phyloP scores from a whole-genome alignment of 2,329 filamentous ascomycete genomes.

The Diplodia seriata region DNA sequence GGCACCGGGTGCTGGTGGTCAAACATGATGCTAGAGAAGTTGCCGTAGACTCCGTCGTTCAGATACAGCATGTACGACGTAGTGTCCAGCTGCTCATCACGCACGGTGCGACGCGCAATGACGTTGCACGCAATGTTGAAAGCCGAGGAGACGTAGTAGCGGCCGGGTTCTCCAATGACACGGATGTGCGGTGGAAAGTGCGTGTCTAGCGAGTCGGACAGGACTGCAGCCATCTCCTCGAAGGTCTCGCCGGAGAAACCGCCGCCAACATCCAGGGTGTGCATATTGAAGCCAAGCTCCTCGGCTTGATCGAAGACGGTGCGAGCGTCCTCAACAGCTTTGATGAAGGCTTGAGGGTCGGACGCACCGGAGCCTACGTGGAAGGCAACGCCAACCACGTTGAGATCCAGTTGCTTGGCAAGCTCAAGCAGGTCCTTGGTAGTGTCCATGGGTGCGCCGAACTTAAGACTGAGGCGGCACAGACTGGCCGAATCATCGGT shows the following conservation, averaged over 20 bases:
- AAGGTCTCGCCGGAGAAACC: constrained; percentile 93
- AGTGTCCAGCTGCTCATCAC: constrained; percentile 68
- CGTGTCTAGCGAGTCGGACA: constrained; percentile 80
- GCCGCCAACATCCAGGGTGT: constrained; percentile 91
- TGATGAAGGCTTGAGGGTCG: constrained; percentile 88
- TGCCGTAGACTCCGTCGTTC: constrained; percentile 97
- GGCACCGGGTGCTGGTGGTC: constrained; percentile 93
- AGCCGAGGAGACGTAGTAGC: constrained; percentile 91
- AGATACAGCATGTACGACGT: constrained; percentile 95
- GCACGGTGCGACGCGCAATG: constrained; percentile 90
- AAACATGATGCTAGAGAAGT: constrained; percentile 99
- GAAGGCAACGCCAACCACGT: constrained; percentile 95
- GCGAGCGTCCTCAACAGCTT: constrained; percentile 89
- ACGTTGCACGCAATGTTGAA: constrained; percentile 96
- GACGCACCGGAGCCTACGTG: constrained; percentile 96
- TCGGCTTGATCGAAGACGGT: constrained; percentile 85
- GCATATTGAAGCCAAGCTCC: constrained; percentile 77
- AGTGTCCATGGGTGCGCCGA: constrained; percentile 86
- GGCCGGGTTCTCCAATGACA: constrained; percentile 94
- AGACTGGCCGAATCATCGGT: constrained; percentile 95
- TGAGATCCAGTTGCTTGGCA: constrained; percentile 82
- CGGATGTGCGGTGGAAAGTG: constrained; percentile 85
- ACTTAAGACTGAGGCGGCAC: constrained; percentile 96
- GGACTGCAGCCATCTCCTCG: constrained; percentile 83
- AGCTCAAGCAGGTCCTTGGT: constrained; percentile 78